Percentiles rank a stretch among this genome's conserved stretches.
phyloP scores from a whole-genome alignment of 1,284 basidiomycete genomes.

The Austroboletus olivaceoglutinosus region DNA sequence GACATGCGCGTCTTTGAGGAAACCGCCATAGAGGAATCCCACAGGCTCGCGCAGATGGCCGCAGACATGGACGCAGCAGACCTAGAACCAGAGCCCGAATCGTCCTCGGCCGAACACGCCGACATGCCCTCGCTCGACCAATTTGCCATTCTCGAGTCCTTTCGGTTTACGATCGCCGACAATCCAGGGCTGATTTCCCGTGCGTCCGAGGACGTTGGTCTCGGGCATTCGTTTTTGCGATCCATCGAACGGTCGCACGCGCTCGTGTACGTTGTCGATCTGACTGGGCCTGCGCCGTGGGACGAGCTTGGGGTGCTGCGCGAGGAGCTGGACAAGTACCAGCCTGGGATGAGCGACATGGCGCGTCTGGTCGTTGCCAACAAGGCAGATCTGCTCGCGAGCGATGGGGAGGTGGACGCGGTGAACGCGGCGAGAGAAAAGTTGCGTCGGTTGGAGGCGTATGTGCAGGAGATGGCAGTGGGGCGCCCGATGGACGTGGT shows the following conservation, averaged over 20 bases:
- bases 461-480: conserved; percentile 49
- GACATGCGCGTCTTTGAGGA: conserved; percentile 65
- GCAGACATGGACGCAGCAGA: not conserved
- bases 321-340: conserved; percentile 84
- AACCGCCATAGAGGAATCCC: conserved; percentile 60
- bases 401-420: conserved; percentile 34
- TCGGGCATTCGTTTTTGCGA: conserved; percentile 92
- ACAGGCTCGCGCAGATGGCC: conserved; percentile 29
- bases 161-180: conserved; percentile 95
- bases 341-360: conserved; percentile 72
- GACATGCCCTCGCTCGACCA: conserved; percentile 26
- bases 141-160: conserved; percentile 62
- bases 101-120: conserved; percentile 7
- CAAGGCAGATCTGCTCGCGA: conserved; percentile 81
- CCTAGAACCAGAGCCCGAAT: not conserved
- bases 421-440: conserved; percentile 59
- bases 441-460: conserved; percentile 52
- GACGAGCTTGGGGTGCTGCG: conserved; percentile 72
- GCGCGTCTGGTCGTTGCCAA: conserved; percentile 87
- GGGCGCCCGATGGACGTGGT: conserved; percentile 58
- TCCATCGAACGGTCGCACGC: conserved; percentile 91
- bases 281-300: conserved; percentile 71
- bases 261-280: conserved; percentile 90
- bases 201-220: conserved; percentile 73
- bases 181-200: conserved; percentile 90